A percentile compares a stretch with the other conserved stretches of the same genome.
Evolutionary conservation across 2,329 filamentous ascomycete species (phyloP).

Genomic region (Botrytis cinerea): DNA sequence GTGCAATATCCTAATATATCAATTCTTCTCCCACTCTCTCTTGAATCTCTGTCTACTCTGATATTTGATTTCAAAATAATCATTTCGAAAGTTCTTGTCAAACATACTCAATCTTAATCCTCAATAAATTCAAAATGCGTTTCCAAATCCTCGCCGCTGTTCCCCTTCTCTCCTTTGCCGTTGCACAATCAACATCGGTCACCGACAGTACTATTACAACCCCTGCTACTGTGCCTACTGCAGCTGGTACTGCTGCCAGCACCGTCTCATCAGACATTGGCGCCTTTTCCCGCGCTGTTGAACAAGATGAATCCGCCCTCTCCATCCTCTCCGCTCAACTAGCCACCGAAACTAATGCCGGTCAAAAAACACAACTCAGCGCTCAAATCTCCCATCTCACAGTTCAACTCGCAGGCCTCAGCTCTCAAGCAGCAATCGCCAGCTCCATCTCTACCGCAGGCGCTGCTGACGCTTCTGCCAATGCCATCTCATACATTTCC

Average conservation of each 20-base stretch:
- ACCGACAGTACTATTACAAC: neutral
- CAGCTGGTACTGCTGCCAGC: neutral
- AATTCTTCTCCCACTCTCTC: neutral
- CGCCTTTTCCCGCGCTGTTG: neutral
- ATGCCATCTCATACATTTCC: neutral
- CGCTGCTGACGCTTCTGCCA: neutral
- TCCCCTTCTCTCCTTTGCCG: conserved; percentile 9
- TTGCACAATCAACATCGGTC: conserved; percentile 11
- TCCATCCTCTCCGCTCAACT: conserved; percentile 3
- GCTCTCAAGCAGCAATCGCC: neutral
- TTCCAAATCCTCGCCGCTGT: conserved; percentile 19
- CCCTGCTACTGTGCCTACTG: neutral
- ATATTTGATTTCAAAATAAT: neutral
- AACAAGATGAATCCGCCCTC: conserved; percentile 7
- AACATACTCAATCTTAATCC: neutral
- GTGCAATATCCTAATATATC: neutral
- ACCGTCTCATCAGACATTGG: neutral
- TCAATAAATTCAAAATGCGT: conserved; percentile 18
- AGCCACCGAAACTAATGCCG: conserved; percentile 3
- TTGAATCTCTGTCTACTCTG: neutral
- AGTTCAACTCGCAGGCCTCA: conserved; percentile 10
- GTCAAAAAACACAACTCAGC: conserved; percentile 9
- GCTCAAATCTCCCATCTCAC: conserved; percentile 9
- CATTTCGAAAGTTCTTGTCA: neutral
- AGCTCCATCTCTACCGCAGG: neutral